Base-by-base conservation (phyloP, 2,329 filamentous ascomycete genomes). In the Davidsoniella neocaledoniae region DNA sequence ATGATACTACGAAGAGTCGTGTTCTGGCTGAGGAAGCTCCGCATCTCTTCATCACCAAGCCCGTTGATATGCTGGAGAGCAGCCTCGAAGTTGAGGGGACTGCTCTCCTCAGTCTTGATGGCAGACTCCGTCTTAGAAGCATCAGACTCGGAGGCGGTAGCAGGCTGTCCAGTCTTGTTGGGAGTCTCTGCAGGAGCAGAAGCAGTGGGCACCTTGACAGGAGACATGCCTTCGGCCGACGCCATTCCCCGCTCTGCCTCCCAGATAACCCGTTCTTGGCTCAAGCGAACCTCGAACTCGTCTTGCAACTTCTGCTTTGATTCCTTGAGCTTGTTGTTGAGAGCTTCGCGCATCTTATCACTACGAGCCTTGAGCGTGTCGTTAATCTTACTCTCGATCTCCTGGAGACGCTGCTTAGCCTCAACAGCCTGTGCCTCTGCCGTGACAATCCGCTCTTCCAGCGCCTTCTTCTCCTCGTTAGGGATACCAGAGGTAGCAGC, bases 281-380 rank as follows among this genome's bases (percentile, higher is more conserved):
- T 75, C 36, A 80, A 57, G 14, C 49, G 47, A n/a, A 48, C 45
- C 58, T 76, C 76, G 50, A 67, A 68, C 52, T 73, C 68, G 29
- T 71, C 69, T 46, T 72, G 69, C 55, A 69, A 64, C 53, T 70
- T 67, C 46, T 69, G 63, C 55, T 72, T 73, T 42, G 79, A 74
- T 57, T 86, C 85, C 51, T 70, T 75, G 14, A 94, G 69, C 60
- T 83, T 86, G 59, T 76, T 79, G 57, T 79, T 81, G 46, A 86
- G 65, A 1, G 73, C 65, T 19, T 74, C 70, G 58, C 79, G 82
- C 80, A 86, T 83, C 60, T 74, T 75, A 41, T 84, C 76, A 1
- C 78, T 79, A 42, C 79, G 73, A 48, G 72, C 68, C 57, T 83
- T 83, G 53, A 84, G 69, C 9, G 73, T 77, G 36, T 64, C 66